A percentile compares a stretch with the other conserved stretches of the same genome.
These are phyloP conservation scores for Paramecium sonneborni DNA, from an alignment of 73 alveolate genomes.

Conservation along the genomic window DNA sequence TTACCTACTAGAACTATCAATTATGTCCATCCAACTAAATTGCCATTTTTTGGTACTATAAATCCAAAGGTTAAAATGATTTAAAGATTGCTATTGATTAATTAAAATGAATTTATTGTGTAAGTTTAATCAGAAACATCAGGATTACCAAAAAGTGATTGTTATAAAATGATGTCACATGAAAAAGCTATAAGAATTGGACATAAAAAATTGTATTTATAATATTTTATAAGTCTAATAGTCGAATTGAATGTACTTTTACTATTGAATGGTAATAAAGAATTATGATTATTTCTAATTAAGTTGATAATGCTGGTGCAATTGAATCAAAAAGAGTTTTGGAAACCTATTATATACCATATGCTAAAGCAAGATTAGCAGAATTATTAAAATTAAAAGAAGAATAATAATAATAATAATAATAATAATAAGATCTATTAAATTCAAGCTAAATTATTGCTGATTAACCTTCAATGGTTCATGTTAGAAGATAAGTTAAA, in stretches of 20 bases:
- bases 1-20: constrained; percentile 1
- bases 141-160: constrained; percentile 33
- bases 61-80: constrained; percentile 27
- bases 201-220: background rate
- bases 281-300: background rate
- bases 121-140: constrained; percentile 11
- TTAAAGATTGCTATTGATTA: background rate
- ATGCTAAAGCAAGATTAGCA: constrained; percentile 7
- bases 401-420: background rate
- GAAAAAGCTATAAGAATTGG: background rate
- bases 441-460: background rate
- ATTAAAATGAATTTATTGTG: constrained; percentile 13
- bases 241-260: constrained; percentile 37
- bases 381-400: constrained; percentile 6
- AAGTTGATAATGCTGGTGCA: constrained; percentile 45
- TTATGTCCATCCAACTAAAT: background rate
- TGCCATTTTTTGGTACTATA: constrained; percentile 15
- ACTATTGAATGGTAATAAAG: constrained; percentile 35
- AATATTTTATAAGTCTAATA: background rate
- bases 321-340: constrained; percentile 24
- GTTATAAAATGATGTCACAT: background rate
- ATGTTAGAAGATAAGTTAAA: background rate
- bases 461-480: constrained; percentile 8
- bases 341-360: too few species aligned
- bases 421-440: background rate